A percentile compares a stretch with the other conserved stretches of the same genome.
phyloP scores from a whole-genome alignment of 768 basidiomycete species.

The Phylloporus sp. region DNA sequence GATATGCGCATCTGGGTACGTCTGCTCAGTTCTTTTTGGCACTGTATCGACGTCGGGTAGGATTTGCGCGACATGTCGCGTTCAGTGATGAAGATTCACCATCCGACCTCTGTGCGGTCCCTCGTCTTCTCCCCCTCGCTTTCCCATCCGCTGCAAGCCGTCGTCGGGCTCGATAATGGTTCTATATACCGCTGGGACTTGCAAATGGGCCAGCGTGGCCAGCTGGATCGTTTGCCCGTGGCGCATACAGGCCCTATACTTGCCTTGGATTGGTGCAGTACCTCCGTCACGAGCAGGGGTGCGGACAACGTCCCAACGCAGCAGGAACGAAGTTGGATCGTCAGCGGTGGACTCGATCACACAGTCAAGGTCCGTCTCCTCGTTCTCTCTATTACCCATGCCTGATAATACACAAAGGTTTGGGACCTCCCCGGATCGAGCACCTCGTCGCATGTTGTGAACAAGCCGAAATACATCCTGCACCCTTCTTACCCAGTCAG shows the following conservation, averaged over 20 bases:
- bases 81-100: constrained; percentile 65
- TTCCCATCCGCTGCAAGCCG: constrained; percentile 61
- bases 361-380: constrained; percentile 57
- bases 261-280: constrained; percentile 64
- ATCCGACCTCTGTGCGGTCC: constrained; percentile 63
- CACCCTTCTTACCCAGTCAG: constrained; percentile 73
- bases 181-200: constrained; percentile 77
- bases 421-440: constrained; percentile 55
- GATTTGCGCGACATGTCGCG: constrained; percentile 69
- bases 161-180: constrained; percentile 66
- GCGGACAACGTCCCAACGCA: constrained; percentile 13
- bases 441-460: constrained; percentile 50
- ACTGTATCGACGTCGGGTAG: constrained; percentile 31
- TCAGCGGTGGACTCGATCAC: constrained; percentile 73
- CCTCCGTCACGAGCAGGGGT: constrained; percentile 19
- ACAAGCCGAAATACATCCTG: constrained; percentile 63
- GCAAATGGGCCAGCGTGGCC: constrained; percentile 68
- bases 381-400: not conserved
- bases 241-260: constrained; percentile 73
- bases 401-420: constrained; percentile 37
- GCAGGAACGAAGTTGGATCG: constrained; percentile 60
- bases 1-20: constrained; percentile 77
- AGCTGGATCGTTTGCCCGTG: constrained; percentile 64
- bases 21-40: not conserved
- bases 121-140: constrained; percentile 65